A percentile compares a stretch with the other conserved stretches of the same genome.
Evolutionary conservation across 1,139 yeast species (phyloP).

Genomic region (Saccharomyces uvarum): DNA sequence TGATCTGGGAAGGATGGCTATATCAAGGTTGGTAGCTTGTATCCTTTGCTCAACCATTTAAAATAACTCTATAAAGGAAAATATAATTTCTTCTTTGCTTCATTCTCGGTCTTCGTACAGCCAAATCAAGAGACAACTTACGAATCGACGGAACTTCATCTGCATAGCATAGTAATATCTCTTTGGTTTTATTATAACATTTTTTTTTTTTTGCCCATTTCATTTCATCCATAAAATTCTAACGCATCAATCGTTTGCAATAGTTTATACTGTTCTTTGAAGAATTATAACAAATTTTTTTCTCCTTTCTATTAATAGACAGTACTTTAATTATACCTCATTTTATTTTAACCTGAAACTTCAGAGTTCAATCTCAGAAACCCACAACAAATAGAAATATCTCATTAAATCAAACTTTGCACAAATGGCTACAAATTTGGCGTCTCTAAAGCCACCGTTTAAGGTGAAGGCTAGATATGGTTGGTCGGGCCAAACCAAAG

Average conservation of each 20-base stretch:
- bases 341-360: not conserved
- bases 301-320: not conserved
- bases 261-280: not conserved
- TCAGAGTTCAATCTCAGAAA: not conserved
- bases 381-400: not conserved
- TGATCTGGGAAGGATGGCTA: not conserved
- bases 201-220: not conserved
- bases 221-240: not conserved
- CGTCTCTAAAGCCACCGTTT: constrained; percentile 46
- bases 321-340: not conserved
- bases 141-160: not conserved
- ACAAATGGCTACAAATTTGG: not conserved
- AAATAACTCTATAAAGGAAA: not conserved
- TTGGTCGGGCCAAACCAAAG: constrained; percentile 86
- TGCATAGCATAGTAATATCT: not conserved
- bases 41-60: not conserved
- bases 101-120: not conserved
- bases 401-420: not conserved
- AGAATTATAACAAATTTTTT: not conserved
- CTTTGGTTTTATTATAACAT: not conserved
- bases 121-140: not conserved
- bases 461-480: constrained; percentile 71
- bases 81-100: not conserved
- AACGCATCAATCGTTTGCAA: not conserved
- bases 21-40: not conserved